Evolutionary conservation across 1,139 yeast species (phyloP), one percentile per base, ranked within the genome.

Genomic region (Suhomyces chickasaworum): DNA sequence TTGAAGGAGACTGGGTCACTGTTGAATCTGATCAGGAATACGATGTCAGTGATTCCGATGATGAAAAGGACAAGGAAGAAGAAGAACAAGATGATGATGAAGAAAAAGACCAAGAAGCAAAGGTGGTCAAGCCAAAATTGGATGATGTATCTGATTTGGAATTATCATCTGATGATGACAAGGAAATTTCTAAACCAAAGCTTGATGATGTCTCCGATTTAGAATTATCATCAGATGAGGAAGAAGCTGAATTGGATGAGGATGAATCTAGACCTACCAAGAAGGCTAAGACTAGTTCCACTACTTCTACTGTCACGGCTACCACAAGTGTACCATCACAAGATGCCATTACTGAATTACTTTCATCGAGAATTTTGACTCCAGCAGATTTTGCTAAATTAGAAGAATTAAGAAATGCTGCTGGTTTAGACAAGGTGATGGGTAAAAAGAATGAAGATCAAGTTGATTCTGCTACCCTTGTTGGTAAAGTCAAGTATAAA

Each of bases 381-480:
- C 99, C 99, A 20, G 98, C 98, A 0, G 99, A 93, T 73, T 93
- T 91, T 65, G 96, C 96, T 55, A 91, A 91, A 68, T 76, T 93
- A 56, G 95, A 90, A 59, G 97, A 93, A 65, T 78, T 93, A 57
- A 81, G 84, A 60, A 77, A 82, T 9, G 84, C 86, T 65, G 96
- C 96, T 4, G 97, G 96, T 52, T 77, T 89, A 42, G 88, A 87
- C 45, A 87, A 86, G 64, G 64, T 84, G 27, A 71, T 88, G 80
- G 89, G 89, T 39, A 65, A 69, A 52, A 82, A 78, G 45, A 69
- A 71, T 47, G 98, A 93, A 66, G 97, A 91, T 44, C 74, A 78
- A 45, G 96, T 93, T 49, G 97, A 91, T 55, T 87, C 93, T 2
- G 73, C 81, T 30, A 68, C 83, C 6, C 79, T 93, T 59, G 82